Evolutionary conservation across 1,284 basidiomycete species (phyloP).

Genomic region (Ganoderma meredithae): DNA sequence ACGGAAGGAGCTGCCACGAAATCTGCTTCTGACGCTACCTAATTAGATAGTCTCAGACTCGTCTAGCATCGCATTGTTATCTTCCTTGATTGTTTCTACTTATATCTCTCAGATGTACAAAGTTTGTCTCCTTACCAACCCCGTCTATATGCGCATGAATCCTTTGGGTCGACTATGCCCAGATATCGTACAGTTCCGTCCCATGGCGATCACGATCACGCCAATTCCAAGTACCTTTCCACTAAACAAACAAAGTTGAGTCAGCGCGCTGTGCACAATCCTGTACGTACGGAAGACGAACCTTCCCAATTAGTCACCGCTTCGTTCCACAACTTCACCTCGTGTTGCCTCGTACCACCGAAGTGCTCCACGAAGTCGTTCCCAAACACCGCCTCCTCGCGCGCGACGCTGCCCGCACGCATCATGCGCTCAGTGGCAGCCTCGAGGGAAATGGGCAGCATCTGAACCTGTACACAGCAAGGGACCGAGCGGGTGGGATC

Average conservation of each 20-base stretch:
- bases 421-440: conserved; percentile 85
- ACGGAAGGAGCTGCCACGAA: conserved; percentile 12
- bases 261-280: conserved; percentile 1
- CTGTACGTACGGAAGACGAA: conserved; percentile 40
- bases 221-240: conserved; percentile 86
- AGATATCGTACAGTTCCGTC: conserved; percentile 7
- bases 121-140: background rate
- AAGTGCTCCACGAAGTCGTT: conserved; percentile 93
- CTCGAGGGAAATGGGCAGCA: conserved; percentile 82
- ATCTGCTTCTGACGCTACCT: conserved; percentile 15
- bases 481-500: background rate
- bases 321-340: conserved; percentile 85
- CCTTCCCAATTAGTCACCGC: conserved; percentile 96
- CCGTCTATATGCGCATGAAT: background rate
- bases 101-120: background rate
- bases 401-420: conserved; percentile 78
- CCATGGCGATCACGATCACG: conserved; percentile 53
- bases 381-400: conserved; percentile 79
- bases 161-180: background rate
- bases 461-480: conserved; percentile 55
- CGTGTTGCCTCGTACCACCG: conserved; percentile 91
- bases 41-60: background rate
- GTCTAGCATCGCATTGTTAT: background rate
- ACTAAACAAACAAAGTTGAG: conserved; percentile 52
- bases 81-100: background rate